Conservation (phyloP, 2,329 filamentous ascomycete genomes). For the Fusarium austroafricanum region DNA sequence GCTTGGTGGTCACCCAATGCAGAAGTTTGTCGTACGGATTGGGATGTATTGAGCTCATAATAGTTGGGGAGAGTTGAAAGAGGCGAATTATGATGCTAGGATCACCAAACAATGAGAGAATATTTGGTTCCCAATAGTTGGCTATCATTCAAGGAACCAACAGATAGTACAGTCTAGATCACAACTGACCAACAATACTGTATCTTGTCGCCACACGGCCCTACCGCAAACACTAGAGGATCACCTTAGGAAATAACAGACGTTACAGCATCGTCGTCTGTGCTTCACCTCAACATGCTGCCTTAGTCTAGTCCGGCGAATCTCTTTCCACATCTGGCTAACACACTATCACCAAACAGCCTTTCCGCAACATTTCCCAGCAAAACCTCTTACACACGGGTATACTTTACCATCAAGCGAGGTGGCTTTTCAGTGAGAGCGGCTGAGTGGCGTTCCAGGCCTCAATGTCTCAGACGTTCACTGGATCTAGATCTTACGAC, state of each 20-base stretch:
- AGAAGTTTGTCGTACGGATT: slow-evolving; percentile 11
- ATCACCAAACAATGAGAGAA: background rate
- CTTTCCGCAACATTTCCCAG: background rate
- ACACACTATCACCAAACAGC: background rate
- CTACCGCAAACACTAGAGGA: slow-evolving; percentile 1
- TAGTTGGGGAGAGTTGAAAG: background rate
- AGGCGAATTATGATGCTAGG: slow-evolving; percentile 1
- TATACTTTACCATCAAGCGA: slow-evolving; percentile 13
- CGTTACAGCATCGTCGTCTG: slow-evolving; percentile 11
- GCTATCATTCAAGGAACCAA: slow-evolving; percentile 4
- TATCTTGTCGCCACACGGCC: slow-evolving; percentile 9
- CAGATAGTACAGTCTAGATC: background rate
- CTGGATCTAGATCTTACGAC: background rate
- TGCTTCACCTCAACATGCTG: slow-evolving; percentile 1
- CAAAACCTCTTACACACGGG: background rate
- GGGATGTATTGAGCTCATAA: background rate
- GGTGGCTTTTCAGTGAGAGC: slow-evolving; percentile 8
- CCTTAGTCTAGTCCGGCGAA: background rate
- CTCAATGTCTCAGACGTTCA: slow-evolving; percentile 18
- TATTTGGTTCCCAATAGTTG: background rate
- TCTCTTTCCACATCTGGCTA: background rate
- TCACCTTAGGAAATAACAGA: slow-evolving; percentile 13
- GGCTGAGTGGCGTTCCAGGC: slow-evolving; percentile 11
- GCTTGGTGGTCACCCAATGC: background rate
- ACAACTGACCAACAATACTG: background rate